Conservation (phyloP, 768 basidiomycete species). For the Russula brevipes region DNA sequence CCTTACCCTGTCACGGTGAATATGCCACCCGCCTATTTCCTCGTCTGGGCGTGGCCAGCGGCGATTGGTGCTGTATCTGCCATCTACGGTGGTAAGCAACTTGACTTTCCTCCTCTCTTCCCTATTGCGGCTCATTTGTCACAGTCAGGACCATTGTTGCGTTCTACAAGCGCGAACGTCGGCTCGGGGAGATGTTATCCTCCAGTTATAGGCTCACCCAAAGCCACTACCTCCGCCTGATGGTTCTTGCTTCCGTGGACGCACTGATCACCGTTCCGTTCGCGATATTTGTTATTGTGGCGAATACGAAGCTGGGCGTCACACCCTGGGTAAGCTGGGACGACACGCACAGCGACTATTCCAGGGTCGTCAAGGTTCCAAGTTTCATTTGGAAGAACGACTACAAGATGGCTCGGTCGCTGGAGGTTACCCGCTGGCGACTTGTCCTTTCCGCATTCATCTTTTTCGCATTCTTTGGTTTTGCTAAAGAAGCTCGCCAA, state of each 20-base stretch:
- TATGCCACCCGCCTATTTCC: slow-evolving; percentile 29
- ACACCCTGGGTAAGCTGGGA: slow-evolving; percentile 41
- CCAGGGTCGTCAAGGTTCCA: slow-evolving; percentile 37
- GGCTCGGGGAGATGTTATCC: slow-evolving; percentile 26
- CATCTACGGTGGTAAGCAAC: slow-evolving; percentile 36
- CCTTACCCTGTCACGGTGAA: slow-evolving; percentile 37
- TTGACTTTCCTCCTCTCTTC: background rate
- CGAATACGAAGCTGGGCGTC: background rate
- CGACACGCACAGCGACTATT: slow-evolving; percentile 46
- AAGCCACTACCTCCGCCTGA: background rate
- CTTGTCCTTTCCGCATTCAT: slow-evolving; percentile 35
- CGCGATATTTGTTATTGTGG: background rate
- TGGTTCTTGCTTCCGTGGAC: background rate
- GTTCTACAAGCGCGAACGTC: slow-evolving; percentile 27
- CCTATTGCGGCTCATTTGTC: background rate
- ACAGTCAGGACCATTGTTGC: slow-evolving; percentile 28
- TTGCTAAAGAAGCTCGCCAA: slow-evolving; percentile 43
- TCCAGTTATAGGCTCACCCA: slow-evolving; percentile 34
- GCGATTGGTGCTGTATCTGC: slow-evolving; percentile 29
- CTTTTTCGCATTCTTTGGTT: slow-evolving; percentile 51
- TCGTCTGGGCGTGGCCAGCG: slow-evolving; percentile 32
- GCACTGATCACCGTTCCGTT: background rate
- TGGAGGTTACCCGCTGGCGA: slow-evolving; percentile 42
- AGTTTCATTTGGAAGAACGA: slow-evolving; percentile 36
- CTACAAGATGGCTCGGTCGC: background rate